A percentile compares a stretch with the other conserved stretches of the same genome.
Evolutionary conservation across 768 basidiomycete genomes (phyloP).

Genomic region (Pleurotus platypus): DNA sequence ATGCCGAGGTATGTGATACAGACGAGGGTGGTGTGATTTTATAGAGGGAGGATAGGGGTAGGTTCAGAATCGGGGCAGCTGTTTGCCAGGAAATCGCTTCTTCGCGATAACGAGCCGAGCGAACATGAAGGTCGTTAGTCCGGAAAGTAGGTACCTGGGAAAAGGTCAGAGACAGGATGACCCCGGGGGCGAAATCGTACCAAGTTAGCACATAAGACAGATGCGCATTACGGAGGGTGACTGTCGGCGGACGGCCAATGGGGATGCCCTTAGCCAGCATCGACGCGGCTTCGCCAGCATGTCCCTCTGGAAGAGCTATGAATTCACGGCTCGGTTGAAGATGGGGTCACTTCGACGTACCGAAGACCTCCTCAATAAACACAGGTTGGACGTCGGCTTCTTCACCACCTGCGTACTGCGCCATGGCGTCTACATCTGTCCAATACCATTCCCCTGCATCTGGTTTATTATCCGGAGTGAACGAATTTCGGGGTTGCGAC

Average conservation of each 20-base stretch:
- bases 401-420: constrained; percentile 71
- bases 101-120: constrained; percentile 59
- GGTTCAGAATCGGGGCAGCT: constrained; percentile 54
- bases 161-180: constrained; percentile 1
- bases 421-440: constrained; percentile 82
- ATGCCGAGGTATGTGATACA: neutral
- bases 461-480: constrained; percentile 88
- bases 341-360: constrained; percentile 38
- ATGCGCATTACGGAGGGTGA: constrained; percentile 92
- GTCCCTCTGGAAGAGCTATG: constrained; percentile 58
- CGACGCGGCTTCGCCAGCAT: constrained; percentile 67
- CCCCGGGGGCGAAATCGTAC: constrained; percentile 36
- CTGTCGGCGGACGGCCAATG: constrained; percentile 74
- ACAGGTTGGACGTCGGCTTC: constrained; percentile 78
- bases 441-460: constrained; percentile 87
- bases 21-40: neutral
- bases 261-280: constrained; percentile 72
- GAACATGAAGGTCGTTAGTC: constrained; percentile 83
- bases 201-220: constrained; percentile 94
- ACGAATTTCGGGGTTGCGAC: constrained; percentile 67
- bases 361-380: constrained; percentile 86
- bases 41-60: neutral
- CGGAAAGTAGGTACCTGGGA: constrained; percentile 84
- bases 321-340: neutral
- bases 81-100: constrained; percentile 41